Evolutionary conservation across 768 basidiomycete species (phyloP), one percentile per base, ranked within the genome.

Genomic region (Panaeolus cyanescens): DNA sequence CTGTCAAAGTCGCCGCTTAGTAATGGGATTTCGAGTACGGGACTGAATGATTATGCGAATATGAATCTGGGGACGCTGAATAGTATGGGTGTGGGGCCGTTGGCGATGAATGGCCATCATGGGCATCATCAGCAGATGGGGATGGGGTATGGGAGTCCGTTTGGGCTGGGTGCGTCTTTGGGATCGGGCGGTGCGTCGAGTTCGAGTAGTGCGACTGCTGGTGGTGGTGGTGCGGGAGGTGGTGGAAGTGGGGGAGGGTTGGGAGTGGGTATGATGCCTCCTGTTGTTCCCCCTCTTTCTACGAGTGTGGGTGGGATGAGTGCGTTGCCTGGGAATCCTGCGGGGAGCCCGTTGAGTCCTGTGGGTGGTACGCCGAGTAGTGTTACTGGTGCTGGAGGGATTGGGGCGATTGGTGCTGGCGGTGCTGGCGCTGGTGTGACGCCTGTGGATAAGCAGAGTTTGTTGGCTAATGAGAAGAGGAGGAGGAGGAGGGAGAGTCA

Each of bases 401-500:
- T n/a, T n/a, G n/a, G n/a, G n/a, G n/a, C n/a, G n/a, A n/a, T 5
- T 22, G 40, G n/a, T 13, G 40, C 5, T 7, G 19, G 40, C 12
- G 10, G n/a, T 19, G 40, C 22, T 20, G 20, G 40, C 19, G 40
- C 19, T 42, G 40, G 40, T 19, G 40, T 25, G 40, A 22, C 25
- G 2, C 20, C 8, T 9, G 20, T 42, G 20, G 83, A 79, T 54
- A 87, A 87, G 45, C 83, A 86, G 64, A 82, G 85, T 5, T 65
- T 83, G 17, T 72, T 91, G 8, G 88, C 89, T n/a, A 85, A 84
- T 64, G 95, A 96, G 76, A 96, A 96, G 72, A 77, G 94, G 2
- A 77, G 93, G 2, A 78, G 92, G 33, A 76, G 95, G 54, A 76
- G 95, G 61, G 95, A 96, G 74, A 89, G 87, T 7, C 95, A 97